phyloP scores from a whole-genome alignment of 2,329 filamentous ascomycete species.

The Fusarium staphyleae region DNA sequence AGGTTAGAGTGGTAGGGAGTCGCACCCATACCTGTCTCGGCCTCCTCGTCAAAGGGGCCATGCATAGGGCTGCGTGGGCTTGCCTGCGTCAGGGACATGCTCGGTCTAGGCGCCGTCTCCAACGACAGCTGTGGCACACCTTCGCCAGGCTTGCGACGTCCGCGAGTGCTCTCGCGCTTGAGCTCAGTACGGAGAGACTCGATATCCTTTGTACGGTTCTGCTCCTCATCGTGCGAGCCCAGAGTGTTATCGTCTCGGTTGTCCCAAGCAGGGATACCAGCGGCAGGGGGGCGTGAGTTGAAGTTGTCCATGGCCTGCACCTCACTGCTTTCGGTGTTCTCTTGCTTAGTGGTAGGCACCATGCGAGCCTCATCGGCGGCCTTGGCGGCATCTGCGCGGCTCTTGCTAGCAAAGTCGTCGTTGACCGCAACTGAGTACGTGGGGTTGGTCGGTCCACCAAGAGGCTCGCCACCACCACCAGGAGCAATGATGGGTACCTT shows the following conservation, averaged over 20 bases:
- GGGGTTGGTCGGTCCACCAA: conserved; percentile 76
- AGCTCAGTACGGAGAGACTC: conserved; percentile 48
- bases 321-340: conserved; percentile 48
- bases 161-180: conserved; percentile 56
- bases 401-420: conserved; percentile 69
- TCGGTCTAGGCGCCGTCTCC: conserved; percentile 35
- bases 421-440: conserved; percentile 80
- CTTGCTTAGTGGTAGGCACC: conserved; percentile 56
- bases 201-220: conserved; percentile 49
- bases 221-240: conserved; percentile 43
- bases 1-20: conserved; percentile 45
- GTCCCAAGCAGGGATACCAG: conserved; percentile 37
- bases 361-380: conserved; percentile 72
- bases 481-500: conserved; percentile 87
- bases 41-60: conserved; percentile 54
- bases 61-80: conserved; percentile 45
- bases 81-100: conserved; percentile 39
- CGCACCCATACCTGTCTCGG: conserved; percentile 47
- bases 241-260: conserved; percentile 37
- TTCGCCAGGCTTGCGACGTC: conserved; percentile 59
- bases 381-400: conserved; percentile 65
- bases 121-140: conserved; percentile 48
- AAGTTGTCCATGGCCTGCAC: conserved; percentile 54
- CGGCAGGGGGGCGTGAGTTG: conserved; percentile 48
- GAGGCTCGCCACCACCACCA: conserved; percentile 70